Evolutionary conservation across 352 stramenopile genomes (phyloP).

Genomic region (Phytophthora citricola): DNA sequence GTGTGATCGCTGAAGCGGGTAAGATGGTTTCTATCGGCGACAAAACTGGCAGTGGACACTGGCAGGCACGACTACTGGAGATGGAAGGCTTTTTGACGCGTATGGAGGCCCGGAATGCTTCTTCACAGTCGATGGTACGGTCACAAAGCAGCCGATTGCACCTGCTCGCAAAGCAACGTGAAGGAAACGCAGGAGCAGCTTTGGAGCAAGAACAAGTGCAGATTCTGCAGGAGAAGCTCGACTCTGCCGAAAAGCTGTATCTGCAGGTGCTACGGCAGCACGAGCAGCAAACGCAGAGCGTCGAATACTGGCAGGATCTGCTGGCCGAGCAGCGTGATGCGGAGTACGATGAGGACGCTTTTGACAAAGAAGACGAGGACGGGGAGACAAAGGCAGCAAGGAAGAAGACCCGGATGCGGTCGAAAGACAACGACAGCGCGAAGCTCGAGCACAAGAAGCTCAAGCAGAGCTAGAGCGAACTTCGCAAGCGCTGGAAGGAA

Average conservation of each 20-base stretch:
- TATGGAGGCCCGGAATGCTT: slow-evolving; percentile 17
- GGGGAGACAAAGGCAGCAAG: slow-evolving; percentile 9
- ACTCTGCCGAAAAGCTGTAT: slow-evolving; percentile 78
- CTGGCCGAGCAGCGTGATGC: slow-evolving; percentile 59
- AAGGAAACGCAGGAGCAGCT: slow-evolving; percentile 5
- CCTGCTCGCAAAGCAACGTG: slow-evolving; percentile 32
- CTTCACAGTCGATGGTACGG: slow-evolving; percentile 1
- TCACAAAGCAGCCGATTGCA: slow-evolving; percentile 32
- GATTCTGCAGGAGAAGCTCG: slow-evolving; percentile 65
- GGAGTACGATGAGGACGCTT: slow-evolving; percentile 35
- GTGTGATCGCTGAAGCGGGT: not conserved
- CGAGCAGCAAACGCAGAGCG: slow-evolving; percentile 66
- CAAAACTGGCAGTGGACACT: slow-evolving; percentile 23
- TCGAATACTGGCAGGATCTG: slow-evolving; percentile 68
- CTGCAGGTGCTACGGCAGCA: slow-evolving; percentile 72
- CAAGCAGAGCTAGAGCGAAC: slow-evolving; percentile 43
- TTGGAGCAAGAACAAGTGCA: slow-evolving; percentile 46
- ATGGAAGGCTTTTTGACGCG: slow-evolving; percentile 64
- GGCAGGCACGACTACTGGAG: slow-evolving; percentile 52
- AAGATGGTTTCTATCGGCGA: not conserved
- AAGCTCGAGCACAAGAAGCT: slow-evolving; percentile 22
- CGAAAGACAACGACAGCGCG: slow-evolving; percentile 25
- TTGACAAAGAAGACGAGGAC: slow-evolving; percentile 33
- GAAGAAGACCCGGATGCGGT: slow-evolving; percentile 12
- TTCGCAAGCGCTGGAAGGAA: slow-evolving; percentile 40